These are phyloP conservation scores for Trichothecium roseum DNA, from an alignment of 2,329 filamentous ascomycete genomes.

Conservation along the genomic window DNA sequence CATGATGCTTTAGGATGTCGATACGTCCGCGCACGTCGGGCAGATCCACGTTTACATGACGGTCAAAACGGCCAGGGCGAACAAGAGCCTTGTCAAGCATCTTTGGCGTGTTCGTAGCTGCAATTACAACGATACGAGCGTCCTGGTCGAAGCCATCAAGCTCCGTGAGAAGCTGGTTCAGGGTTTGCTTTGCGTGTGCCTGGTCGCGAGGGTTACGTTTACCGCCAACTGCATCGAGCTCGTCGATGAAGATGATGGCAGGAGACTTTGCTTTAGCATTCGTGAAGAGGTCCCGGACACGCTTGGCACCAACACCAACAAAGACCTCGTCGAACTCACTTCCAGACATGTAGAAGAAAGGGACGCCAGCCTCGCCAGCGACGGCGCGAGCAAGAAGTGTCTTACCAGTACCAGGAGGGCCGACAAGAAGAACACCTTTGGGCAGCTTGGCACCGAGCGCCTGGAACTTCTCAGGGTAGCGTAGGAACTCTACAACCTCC, in stretches of 20 bases:
- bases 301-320: conserved; percentile 92
- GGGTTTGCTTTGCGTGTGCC: conserved; percentile 90
- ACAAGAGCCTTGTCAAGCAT: conserved; percentile 90
- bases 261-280: conserved; percentile 79
- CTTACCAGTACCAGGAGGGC: conserved; percentile 94
- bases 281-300: conserved; percentile 84
- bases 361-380: conserved; percentile 91
- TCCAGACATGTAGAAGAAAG: conserved; percentile 99
- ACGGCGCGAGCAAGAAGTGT: conserved; percentile 91
- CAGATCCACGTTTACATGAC: conserved; percentile 77
- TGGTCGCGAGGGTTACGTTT: conserved; percentile 89
- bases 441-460: conserved; percentile 92
- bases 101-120: conserved; percentile 92
- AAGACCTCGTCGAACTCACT: conserved; percentile 98
- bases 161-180: conserved; percentile 95
- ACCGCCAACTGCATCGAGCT: conserved; percentile 87
- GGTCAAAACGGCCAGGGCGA: conserved; percentile 89
- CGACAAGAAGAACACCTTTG: conserved; percentile 90
- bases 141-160: conserved; percentile 94
- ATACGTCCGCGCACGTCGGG: conserved; percentile 91
- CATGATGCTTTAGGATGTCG: conserved; percentile 86
- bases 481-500: conserved; percentile 92
- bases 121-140: conserved; percentile 89
- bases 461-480: conserved; percentile 86
- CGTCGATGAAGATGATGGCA: conserved; percentile 91